Evolutionary conservation across 2,329 filamentous ascomycete genomes (phyloP), one percentile per base, ranked within the genome.

Genomic region (Truncatella angustata): DNA sequence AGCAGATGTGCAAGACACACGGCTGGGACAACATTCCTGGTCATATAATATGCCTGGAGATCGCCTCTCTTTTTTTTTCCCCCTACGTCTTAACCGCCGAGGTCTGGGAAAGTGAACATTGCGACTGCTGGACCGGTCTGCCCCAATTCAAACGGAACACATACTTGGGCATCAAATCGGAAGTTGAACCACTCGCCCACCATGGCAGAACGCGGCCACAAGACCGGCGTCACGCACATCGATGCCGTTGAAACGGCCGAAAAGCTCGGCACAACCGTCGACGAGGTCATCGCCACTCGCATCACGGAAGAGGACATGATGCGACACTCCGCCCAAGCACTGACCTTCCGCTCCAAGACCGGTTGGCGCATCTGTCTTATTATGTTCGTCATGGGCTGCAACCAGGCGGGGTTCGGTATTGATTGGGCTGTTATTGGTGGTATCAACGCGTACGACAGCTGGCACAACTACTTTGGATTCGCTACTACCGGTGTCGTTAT

Each of bases 341-440:
- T 77, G 36, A 65, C 50, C 3, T 60, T 76, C 28, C 65, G 66
- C 54, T 77, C 74, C 23, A 63, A 59, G 60, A 68, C 74, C 5
- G 72, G 72, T 4, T 63, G 72, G 37, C 67, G 72, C 5, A 64
- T 78, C 16, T 61, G 63, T 23, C 57, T 71, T 26, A 71, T 78
- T 50, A 71, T 77, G 66, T 57, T 72, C 43, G 69, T 78, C 14
- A 72, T 73, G 63, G 73, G 72, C 30, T 76, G 72, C 56, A 76
- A 77, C 50, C 72, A 75, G 58, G 73, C 73, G 39, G 73, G 72
- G 7, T 77, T 70, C 54, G 75, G 75, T 54, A 69, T 78, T 36
- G 75, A 78, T 55, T 78, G 75, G 75, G 71, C 71, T 23, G 74
- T 78, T 24, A 78, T 78, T 35, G 63, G 68, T 35, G 71, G 73